phyloP scores from a whole-genome alignment of 192 early-diverging fungal genomes.

The Entomortierella lignicola region DNA sequence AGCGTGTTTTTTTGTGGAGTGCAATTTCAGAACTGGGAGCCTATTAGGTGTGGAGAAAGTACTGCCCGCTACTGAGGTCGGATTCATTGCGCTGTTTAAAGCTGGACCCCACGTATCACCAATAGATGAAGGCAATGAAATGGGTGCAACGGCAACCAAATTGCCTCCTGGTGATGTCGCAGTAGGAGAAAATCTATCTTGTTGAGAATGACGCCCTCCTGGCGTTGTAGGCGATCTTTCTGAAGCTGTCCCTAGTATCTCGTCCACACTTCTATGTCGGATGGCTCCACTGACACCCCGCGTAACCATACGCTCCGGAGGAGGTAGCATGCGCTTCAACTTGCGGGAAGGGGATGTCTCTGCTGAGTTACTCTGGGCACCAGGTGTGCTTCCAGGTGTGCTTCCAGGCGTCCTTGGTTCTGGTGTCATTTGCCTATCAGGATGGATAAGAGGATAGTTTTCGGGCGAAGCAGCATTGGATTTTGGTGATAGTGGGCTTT shows the following conservation, averaged over 20 bases:
- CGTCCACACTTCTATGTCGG: conserved; percentile 66
- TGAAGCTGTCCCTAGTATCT: conserved; percentile 58
- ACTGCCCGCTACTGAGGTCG: neutral
- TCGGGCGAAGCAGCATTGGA: conserved; percentile 32
- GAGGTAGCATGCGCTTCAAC: conserved; percentile 57
- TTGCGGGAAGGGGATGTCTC: conserved; percentile 55
- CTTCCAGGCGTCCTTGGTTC: conserved; percentile 53
- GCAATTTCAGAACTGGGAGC: conserved; percentile 10
- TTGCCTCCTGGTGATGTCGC: conserved; percentile 15
- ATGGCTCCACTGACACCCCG: conserved; percentile 70
- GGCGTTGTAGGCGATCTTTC: conserved; percentile 41
- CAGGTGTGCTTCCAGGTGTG: conserved; percentile 47
- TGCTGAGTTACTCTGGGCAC: conserved; percentile 33
- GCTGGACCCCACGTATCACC: conserved; percentile 5
- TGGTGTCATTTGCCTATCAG: conserved; percentile 44
- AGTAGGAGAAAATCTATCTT: conserved; percentile 21
- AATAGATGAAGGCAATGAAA: conserved; percentile 8
- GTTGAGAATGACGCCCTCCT: conserved; percentile 7
- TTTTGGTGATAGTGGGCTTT: conserved; percentile 38
- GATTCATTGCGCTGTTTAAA: neutral
- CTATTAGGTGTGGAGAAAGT: neutral
- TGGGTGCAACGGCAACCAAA: conserved; percentile 9
- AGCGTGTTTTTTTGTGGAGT: conserved; percentile 38
- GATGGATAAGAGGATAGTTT: neutral
- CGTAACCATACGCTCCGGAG: conserved; percentile 68